Base-by-base conservation (phyloP, 176 grass and related monocot genomes). In the Zizania latifolia region DNA sequence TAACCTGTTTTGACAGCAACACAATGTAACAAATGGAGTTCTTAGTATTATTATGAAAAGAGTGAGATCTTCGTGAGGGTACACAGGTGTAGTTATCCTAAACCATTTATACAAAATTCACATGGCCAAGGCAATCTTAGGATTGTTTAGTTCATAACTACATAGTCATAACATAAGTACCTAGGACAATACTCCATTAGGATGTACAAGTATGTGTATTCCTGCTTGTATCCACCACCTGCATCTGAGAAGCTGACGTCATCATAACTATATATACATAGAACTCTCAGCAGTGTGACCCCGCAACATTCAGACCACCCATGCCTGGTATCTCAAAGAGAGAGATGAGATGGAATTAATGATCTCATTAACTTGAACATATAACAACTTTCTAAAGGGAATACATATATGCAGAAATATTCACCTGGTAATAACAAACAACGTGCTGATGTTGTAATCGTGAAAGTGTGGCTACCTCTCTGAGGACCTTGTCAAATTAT, bases 161-260 rank as follows among this genome's bases (percentile, higher is more conserved):
- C n/a, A n/a, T n/a, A n/a, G n/a, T n/a, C n/a, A n/a, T n/a, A 19
- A 45, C 43, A 4, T 1, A 51, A 53, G 0, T 44, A 98, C 91
- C 91, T 87, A 56, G 90, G 94, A 54, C 94, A 97, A 85, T 93
- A 97, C 63, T 98, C 94, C 94, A 98, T 98, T 92, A 94, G 94
- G 65, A 98, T 98, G 63, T 98, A 98, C 83, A 98, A 78, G 81
- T 94, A 93, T 45, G 91, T 98, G 31, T 60, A 91, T 94, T 94
- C 89, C 80, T 86, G 78, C 81, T 75, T 91, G 77, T 87, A 77
- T 60, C 71, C 86, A 86, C 59, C 89, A 85, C 80, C 73, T 48
- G 64, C 80, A 88, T 93, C 83, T 37, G 83, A 86, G 68, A 78
- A 83, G 63, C 65, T 98, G 74, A 86, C 74, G 68, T 87, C 90